Base-by-base conservation (phyloP, 2,329 filamentous ascomycete genomes). In the Aspergillus ruber region DNA sequence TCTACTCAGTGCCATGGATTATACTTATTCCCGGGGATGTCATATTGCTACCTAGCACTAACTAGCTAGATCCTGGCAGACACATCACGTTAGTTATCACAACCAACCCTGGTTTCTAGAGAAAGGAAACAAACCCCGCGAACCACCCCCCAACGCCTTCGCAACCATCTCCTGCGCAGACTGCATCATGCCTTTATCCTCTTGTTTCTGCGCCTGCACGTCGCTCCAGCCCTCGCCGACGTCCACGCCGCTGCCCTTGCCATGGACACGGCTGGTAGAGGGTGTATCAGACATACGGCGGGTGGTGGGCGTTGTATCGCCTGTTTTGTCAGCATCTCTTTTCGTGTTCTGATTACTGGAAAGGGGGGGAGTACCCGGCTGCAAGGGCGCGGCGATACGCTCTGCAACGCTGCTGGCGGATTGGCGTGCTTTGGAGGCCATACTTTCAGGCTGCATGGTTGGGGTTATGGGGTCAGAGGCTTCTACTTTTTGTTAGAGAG, bases 1-100 rank as follows among this genome's bases (percentile, higher is more conserved):
- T 1, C 56, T 71, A 38, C 50, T 64, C 52, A 56, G 55, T 36
- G 65, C 64, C 13, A 61, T 62, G 45, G 57, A 64, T 20, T 66
- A 61, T 52, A 62, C 61, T 21, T 60, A 66, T 29, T 29, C 25
- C 25, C 25, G 12, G 12, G 25, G 10, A 60, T 62, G 45, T 56
- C 62, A 15, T 66, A 62, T 52, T 62, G 60, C 23, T 60, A 66
- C 20, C 12, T 27, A n/a, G 12, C n/a, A n/a, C 18, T 4, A 18
- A 23, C 23, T 41, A 33, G 39, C 43, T 27, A 42, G 41, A 10
- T 15, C 42, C 32, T 45, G 20, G 20, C 20, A 38, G 27, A 9
- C 35, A 36, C 20, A 20, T 20, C 20, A 20, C 1, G 20, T 20
- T 32, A 9, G 33, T 38, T 18, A 42, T 10, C 12, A 21, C 7